These are phyloP conservation scores for Pleurotus sapidus DNA, from an alignment of 768 basidiomycete genomes.

Conservation along the genomic window DNA sequence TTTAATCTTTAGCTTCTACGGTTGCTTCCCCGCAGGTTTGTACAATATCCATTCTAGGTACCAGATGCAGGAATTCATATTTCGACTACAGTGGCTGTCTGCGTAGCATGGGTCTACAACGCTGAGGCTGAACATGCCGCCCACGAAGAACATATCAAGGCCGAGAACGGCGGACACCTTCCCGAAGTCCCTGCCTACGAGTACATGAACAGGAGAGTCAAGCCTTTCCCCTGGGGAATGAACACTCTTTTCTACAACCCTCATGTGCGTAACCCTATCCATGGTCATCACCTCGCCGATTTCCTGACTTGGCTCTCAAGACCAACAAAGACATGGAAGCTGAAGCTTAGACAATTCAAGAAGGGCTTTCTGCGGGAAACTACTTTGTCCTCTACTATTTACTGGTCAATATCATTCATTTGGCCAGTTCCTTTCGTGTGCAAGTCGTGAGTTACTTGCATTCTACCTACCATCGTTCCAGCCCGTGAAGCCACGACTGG, in stretches of 20 bases:
- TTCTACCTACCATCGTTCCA: not conserved
- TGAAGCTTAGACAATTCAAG: slow-evolving; percentile 15
- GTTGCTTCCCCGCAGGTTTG: slow-evolving; percentile 74
- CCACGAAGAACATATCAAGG: slow-evolving; percentile 67
- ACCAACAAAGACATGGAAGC: slow-evolving; percentile 61
- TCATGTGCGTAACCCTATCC: slow-evolving; percentile 40
- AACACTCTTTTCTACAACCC: slow-evolving; percentile 85
- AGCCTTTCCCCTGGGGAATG: slow-evolving; percentile 84
- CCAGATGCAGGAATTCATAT: slow-evolving; percentile 1
- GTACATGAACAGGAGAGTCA: slow-evolving; percentile 71
- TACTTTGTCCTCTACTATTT: not conserved
- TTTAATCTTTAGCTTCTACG: slow-evolving; percentile 55
- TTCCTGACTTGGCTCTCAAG: slow-evolving; percentile 27
- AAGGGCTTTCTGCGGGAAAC: not conserved
- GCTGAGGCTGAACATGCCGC: slow-evolving; percentile 62
- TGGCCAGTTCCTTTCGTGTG: not conserved
- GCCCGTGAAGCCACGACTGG: not conserved
- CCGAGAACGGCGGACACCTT: slow-evolving; percentile 70
- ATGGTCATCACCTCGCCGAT: not conserved
- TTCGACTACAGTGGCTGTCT: slow-evolving; percentile 38
- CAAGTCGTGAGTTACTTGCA: not conserved
- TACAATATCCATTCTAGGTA: slow-evolving; percentile 16
- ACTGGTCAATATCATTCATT: not conserved
- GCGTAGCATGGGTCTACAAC: slow-evolving; percentile 54
- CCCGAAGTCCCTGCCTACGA: slow-evolving; percentile 72